Percentiles rank a stretch among this genome's conserved stretches.
Evolutionary conservation across 192 early-diverging fungal species (phyloP).

Genomic region (Entomortierella lignicola): DNA sequence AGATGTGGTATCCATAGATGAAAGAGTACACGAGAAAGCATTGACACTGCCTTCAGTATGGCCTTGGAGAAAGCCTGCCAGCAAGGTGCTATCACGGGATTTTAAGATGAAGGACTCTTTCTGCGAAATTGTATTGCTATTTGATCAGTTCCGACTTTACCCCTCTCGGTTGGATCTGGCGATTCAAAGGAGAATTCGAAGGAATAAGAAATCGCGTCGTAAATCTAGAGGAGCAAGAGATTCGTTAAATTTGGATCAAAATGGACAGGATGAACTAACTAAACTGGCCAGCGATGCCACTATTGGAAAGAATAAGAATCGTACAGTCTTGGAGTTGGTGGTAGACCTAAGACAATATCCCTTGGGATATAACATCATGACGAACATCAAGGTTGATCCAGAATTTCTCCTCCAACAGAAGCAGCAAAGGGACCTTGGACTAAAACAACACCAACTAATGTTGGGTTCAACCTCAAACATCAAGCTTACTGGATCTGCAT

Average conservation of each 20-base stretch:
- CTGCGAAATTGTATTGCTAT: slow-evolving; percentile 23
- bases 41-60: slow-evolving; percentile 3
- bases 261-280: neutral
- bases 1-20: slow-evolving; percentile 2
- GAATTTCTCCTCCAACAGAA: slow-evolving; percentile 48
- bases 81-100: slow-evolving; percentile 26
- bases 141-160: slow-evolving; percentile 44
- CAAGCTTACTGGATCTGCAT: slow-evolving; percentile 20
- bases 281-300: neutral
- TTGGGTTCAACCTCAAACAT: slow-evolving; percentile 7
- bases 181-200: slow-evolving; percentile 6
- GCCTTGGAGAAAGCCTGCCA: slow-evolving; percentile 33
- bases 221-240: slow-evolving; percentile 8
- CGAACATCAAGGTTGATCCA: slow-evolving; percentile 51
- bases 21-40: neutral
- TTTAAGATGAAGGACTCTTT: slow-evolving; percentile 46
- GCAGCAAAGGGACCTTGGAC: slow-evolving; percentile 21
- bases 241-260: neutral
- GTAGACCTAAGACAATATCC: slow-evolving; percentile 55
- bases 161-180: slow-evolving; percentile 37
- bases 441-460: slow-evolving; percentile 6
- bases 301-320: slow-evolving; percentile 9
- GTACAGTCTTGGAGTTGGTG: slow-evolving; percentile 39
- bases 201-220: slow-evolving; percentile 2
- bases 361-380: slow-evolving; percentile 52